Evolutionary conservation across 2,329 filamentous ascomycete species (phyloP).

Genomic region (Grosmannia huntii): DNA sequence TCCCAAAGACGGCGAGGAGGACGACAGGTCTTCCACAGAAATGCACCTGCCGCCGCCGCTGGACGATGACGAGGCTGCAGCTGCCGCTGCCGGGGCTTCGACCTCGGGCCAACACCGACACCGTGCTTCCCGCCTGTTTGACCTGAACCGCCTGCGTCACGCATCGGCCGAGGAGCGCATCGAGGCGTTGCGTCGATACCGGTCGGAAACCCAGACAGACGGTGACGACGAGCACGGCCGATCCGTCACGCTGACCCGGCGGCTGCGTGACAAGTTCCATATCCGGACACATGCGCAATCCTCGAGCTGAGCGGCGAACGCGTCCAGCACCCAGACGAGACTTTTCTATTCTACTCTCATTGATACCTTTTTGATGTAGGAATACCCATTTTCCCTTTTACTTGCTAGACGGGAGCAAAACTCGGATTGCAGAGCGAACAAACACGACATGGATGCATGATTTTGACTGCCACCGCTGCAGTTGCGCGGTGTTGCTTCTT

Average conservation of each 20-base stretch:
- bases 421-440: too few species aligned
- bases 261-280: constrained; percentile 39
- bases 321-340: background rate
- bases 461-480: too few species aligned
- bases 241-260: constrained; percentile 32
- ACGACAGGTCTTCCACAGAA: constrained; percentile 12
- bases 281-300: constrained; percentile 34
- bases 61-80: constrained; percentile 21
- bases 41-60: constrained; percentile 27
- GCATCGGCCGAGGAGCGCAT: constrained; percentile 52
- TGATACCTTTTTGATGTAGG: background rate
- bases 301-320: background rate
- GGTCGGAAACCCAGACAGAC: constrained; percentile 25
- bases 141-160: constrained; percentile 43
- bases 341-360: background rate
- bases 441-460: too few species aligned
- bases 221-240: constrained; percentile 24
- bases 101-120: constrained; percentile 14
- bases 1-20: constrained; percentile 16
- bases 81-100: constrained; percentile 20
- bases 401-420: background rate
- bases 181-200: constrained; percentile 39
- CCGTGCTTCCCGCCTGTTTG: constrained; percentile 39
- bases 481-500: background rate
- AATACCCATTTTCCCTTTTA: background rate